These are phyloP conservation scores for Exophiala calicioides DNA, from an alignment of 2,329 filamentous ascomycete genomes.

Conservation along the genomic window DNA sequence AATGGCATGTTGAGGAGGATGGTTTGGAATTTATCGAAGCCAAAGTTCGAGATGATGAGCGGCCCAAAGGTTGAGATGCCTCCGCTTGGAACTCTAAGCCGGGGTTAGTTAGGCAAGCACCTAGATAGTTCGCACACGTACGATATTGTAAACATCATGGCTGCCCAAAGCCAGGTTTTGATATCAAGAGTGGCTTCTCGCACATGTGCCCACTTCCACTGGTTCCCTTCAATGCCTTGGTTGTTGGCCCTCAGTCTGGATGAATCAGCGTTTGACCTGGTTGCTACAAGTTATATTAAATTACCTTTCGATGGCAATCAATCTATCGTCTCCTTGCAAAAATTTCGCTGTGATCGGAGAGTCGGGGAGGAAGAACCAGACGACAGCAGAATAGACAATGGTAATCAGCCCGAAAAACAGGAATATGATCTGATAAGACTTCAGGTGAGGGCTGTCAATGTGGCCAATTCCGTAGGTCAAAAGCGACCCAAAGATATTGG, in stretches of 20 bases:
- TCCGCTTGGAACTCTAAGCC: conserved; percentile 16
- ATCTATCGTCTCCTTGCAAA: conserved; percentile 55
- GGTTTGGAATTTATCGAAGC: conserved; percentile 26
- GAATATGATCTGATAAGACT: conserved; percentile 49
- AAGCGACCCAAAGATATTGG: conserved; percentile 56
- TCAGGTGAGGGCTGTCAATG: conserved; percentile 50
- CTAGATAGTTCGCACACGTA: background rate
- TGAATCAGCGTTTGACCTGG: background rate
- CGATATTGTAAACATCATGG: conserved; percentile 56
- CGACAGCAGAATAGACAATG: conserved; percentile 51
- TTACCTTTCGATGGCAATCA: conserved; percentile 57
- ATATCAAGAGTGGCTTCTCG: conserved; percentile 56
- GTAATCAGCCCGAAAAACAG: conserved; percentile 55
- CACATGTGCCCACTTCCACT: conserved; percentile 57
- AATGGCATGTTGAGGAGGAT: conserved; percentile 32
- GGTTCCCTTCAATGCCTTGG: conserved; percentile 41
- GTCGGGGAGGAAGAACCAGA: conserved; percentile 62
- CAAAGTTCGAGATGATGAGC: conserved; percentile 30
- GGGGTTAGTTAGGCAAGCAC: background rate
- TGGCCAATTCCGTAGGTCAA: conserved; percentile 56
- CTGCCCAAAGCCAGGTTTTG: conserved; percentile 64
- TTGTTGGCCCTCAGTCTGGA: conserved; percentile 52
- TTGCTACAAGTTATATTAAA: background rate
- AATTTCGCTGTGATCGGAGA: conserved; percentile 63
- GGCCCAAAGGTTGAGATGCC: conserved; percentile 29